Percentiles rank a stretch among this genome's conserved stretches.
These are phyloP conservation scores for Escovopsis sp. DNA, from an alignment of 2,329 filamentous ascomycete species.

Conservation along the genomic window DNA sequence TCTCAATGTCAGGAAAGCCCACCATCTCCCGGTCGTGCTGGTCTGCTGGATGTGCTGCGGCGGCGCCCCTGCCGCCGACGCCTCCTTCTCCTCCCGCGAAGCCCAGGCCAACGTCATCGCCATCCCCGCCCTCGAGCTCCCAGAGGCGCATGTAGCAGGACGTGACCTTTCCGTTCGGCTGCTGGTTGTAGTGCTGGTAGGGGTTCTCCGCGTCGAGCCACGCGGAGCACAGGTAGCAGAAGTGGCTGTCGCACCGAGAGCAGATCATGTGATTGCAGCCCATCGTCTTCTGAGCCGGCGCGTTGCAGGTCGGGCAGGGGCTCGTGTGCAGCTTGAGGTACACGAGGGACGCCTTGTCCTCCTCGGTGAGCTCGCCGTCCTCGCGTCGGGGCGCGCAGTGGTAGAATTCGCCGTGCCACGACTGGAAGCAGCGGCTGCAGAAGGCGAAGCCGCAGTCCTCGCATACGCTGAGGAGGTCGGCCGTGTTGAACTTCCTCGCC, in stretches of 20 bases:
- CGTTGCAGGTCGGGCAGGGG: constrained; percentile 74
- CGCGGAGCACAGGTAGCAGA: constrained; percentile 86
- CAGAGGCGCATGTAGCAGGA: constrained; percentile 75
- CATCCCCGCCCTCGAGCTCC: constrained; percentile 77
- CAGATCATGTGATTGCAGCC: constrained; percentile 98
- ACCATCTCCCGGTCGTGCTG: too few species aligned
- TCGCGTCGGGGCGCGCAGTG: constrained; percentile 54
- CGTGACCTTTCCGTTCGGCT: constrained; percentile 34
- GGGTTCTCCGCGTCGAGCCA: constrained; percentile 73
- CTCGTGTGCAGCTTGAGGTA: constrained; percentile 74
- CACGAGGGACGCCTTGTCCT: constrained; percentile 75
- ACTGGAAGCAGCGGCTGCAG: constrained; percentile 51
- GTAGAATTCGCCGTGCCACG: constrained; percentile 85
- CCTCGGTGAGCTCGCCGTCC: constrained; percentile 57
- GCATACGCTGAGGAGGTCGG: constrained; percentile 66
- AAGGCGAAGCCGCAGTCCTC: constrained; percentile 85
- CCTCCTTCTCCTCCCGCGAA: constrained; percentile 23
- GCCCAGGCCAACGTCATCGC: constrained; percentile 33
- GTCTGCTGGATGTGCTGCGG: not conserved
- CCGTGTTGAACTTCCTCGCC: constrained; percentile 23
- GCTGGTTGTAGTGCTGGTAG: constrained; percentile 75
- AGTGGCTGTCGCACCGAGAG: constrained; percentile 77
- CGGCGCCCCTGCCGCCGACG: constrained; percentile 3
- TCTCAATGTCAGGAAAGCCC: not conserved
- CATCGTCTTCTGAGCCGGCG: constrained; percentile 75